These are phyloP conservation scores for Phialemoniopsis sp. DNA, from an alignment of 2,329 filamentous ascomycete genomes.

Conservation along the genomic window DNA sequence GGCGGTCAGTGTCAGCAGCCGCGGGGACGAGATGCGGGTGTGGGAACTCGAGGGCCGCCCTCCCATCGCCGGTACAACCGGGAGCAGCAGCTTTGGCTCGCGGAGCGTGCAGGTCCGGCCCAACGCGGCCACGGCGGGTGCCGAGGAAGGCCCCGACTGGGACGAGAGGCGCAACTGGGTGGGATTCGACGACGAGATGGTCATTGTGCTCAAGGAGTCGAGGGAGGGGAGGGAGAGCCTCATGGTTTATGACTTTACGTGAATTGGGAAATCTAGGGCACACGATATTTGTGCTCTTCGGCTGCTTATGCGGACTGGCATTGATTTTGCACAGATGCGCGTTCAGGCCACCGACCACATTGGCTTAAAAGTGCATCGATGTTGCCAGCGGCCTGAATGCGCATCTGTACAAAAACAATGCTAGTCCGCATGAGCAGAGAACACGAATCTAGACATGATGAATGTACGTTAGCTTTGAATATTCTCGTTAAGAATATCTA, in stretches of 20 bases:
- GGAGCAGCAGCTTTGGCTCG: constrained; percentile 19
- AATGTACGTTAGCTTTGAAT: no score
- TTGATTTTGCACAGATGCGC: no score
- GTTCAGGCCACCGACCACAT: no score
- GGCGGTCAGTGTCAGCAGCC: constrained; percentile 80
- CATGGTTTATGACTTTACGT: constrained; percentile 85
- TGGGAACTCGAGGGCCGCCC: constrained; percentile 83
- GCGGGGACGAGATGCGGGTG: constrained; percentile 75
- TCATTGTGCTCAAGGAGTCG: constrained; percentile 78
- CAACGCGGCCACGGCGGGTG: constrained; percentile 5
- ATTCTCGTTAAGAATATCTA: no score
- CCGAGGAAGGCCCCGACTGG: constrained; percentile 21
- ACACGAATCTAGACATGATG: no score
- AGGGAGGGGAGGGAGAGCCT: constrained; percentile 65
- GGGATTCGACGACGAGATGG: constrained; percentile 87
- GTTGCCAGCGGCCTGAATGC: no score
- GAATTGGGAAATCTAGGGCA: constrained; percentile 10
- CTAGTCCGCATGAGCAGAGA: no score
- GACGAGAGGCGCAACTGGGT: constrained; percentile 61
- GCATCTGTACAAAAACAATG: no score
- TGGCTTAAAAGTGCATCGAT: no score
- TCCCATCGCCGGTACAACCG: no score
- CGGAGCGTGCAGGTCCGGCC: constrained; percentile 46
- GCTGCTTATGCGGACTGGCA: no score
- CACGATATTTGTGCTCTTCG: no score